Evolutionary conservation across 805 yeast species (phyloP), one percentile per base, ranked within the genome.

Genomic region (Candida orba): DNA sequence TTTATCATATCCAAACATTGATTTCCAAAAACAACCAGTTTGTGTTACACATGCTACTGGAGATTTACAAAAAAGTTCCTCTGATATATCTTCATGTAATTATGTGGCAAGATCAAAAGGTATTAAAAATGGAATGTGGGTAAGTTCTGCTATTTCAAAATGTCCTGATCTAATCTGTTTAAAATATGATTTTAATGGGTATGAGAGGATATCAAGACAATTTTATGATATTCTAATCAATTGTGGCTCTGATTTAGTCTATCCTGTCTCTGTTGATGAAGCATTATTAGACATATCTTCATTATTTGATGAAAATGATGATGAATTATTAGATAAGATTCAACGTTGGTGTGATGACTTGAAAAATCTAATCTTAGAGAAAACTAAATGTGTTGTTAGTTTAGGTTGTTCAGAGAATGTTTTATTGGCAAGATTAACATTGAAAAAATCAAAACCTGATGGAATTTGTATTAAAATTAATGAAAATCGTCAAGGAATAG

Each of bases 11-110:
- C 81, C 84, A 0, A 69, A 78, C 3, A 57, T 81, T 15, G 76
- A 76, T 46, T 47, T 63, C 52, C 31, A 70, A 36, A 46, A 66
- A 52, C 62, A 82, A 72, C 67, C 82, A 57, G 62, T 91, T 63
- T 66, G 95, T 68, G 68, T 79, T 1, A 72, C 81, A 36, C 72
- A 75, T 52, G 78, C 77, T 20, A 61, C 64, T 2, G 37, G 51
- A 4, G 62, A 63, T 31, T 55, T 53, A 36, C 59, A 46, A 2
- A 46, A 47, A 6, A 52, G 56, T 3, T 71, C 82, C 0, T 78
- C 97, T 0, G 98, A 91, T 60, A 69, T 93, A 13, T 93, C 98
- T 1, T 84, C 95, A 46, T 89, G 97, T 57, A 93, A 93, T 59
- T 93, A 93, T 59, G 79, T 72, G 4, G 96, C 97, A 0, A 70